Base-by-base conservation (phyloP, 164 flowering plant genomes). In the Pachysandra terminalis region DNA sequence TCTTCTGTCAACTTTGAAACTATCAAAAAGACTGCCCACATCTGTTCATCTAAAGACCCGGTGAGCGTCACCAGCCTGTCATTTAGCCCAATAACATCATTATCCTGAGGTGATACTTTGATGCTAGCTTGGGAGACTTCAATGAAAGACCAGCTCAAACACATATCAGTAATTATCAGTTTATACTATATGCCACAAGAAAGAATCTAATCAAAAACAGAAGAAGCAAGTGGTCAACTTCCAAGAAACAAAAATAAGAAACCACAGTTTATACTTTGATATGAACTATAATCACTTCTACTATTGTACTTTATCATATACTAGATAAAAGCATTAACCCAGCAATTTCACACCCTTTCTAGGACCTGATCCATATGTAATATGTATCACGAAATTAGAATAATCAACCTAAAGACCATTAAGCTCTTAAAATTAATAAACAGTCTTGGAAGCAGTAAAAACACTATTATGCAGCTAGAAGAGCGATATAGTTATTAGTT, bases 81-180 rank as follows among this genome's bases (percentile, higher is more conserved):
- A 63, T 71, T 87, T 80, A 89, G 67, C 25, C 98, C 98, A 72
- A 78, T 73, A 75, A 68, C 86, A 75, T 68, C 80, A 68, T 78
- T 86, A 74, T 96, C 98, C 70, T 81, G 96, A 61, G 97, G 92
- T 26, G 98, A 93, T 76, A 96, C 90, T 75, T 91, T 96, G 67
- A 96, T 96, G 70, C 86, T 84, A 73, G 99, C 97, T 65, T 81
- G 86, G 32, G 99, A 90, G 0, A 87, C 96, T 77, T 96, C 99
- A 69, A 93, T 91, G 73, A 96, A 87, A 57, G 97, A 86, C 86
- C 99, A 93, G 91, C 63, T 71, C 72, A 77, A 64, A 56, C 21
- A 28, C 57, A 73, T 57, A 66, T 70, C 25, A 23, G 14, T 71
- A 59, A 51, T 57, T 41, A 21, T 26, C 65, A 49, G 28, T 14